Base-by-base conservation (phyloP, 148 eudicot genomes). In the Rhododendron vialii region DNA sequence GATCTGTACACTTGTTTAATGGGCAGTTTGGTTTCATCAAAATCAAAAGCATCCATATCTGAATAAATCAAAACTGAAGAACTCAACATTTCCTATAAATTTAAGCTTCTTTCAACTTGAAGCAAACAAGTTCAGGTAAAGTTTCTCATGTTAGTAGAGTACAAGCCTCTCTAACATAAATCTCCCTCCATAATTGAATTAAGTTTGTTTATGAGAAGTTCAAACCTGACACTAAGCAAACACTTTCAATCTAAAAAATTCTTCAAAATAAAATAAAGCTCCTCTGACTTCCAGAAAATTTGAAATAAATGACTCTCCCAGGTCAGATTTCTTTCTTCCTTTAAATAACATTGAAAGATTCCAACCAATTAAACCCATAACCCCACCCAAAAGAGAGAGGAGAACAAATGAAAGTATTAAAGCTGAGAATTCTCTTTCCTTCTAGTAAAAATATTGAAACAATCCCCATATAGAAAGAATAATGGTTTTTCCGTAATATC, bases 141-240 rank as follows among this genome's bases (percentile, higher is more conserved):
- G 79, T 36, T 36, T 35, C 45, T 35, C n/a, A 36, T 15, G 17
- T 35, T 35, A 33, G 24, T 35, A 74, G 4, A 15, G 22, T 18
- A 71, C 47, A 75, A 75, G 79, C 79, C 79, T 75, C 79, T 75
- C 79, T 75, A 13, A 71, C 33, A 11, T 30, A 28, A 71, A 71
- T 30, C 30, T 28, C 14, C 76, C 18, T 12, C 38, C 38, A 71
- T 4, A 71, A n/a, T 71, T 12, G 18, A 28, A 71, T 33, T 28
- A 71, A 71, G 38, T 71, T 71, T 71, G 59, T 26, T 30, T 12
- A 28, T 71, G 15, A 71, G 76, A 71, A 71, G 76, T 71, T 71
- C 76, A 71, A 71, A 30, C 7, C 76, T 71, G 76, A 30, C 76
- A 30, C 36, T 71, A 75, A 75, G 76, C 22, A 6, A 75, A 8